Percentiles rank a stretch among this genome's conserved stretches.
Conservation (phyloP, 805 yeast genomes). For the Zygotorulaspora danielsina region DNA sequence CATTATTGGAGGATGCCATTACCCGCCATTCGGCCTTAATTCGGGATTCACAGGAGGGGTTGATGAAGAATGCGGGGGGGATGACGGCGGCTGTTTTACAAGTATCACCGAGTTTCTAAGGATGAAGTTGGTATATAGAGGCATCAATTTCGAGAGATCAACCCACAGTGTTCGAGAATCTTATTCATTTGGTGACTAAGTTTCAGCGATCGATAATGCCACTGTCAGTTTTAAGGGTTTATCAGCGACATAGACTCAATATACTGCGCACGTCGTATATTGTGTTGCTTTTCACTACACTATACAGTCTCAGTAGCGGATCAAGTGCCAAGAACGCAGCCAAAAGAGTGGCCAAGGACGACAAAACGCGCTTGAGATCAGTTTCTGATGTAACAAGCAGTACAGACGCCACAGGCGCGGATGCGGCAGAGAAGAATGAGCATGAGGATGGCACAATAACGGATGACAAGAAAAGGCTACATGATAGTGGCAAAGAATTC, state of each 20-base stretch:
- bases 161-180: too few relatives aligned
- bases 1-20: too few relatives aligned
- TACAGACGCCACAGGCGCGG: conserved; percentile 7
- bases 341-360: conserved; percentile 8
- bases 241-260: conserved; percentile 27
- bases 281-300: conserved; percentile 24
- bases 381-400: conserved; percentile 13
- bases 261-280: conserved; percentile 31
- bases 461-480: conserved; percentile 4
- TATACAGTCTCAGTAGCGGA: conserved; percentile 18
- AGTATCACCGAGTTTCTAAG: too few relatives aligned
- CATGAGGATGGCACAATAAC: conserved; percentile 2
- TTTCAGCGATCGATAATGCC: too few relatives aligned
- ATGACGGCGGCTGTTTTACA: conserved; percentile 4
- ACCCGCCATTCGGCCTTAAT: too few relatives aligned
- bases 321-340: conserved; percentile 11
- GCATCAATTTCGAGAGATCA: too few relatives aligned
- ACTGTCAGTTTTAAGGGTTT: conserved; percentile 15
- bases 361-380: conserved; percentile 8
- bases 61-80: conserved; percentile 1
- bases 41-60: too few relatives aligned
- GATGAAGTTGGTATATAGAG: too few relatives aligned
- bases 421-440: conserved; percentile 6
- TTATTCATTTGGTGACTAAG: too few relatives aligned
- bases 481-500: conserved; percentile 21